Evolutionary conservation across 331 rosid genomes (phyloP).

Genomic region (Erythrophleum ivorense): DNA sequence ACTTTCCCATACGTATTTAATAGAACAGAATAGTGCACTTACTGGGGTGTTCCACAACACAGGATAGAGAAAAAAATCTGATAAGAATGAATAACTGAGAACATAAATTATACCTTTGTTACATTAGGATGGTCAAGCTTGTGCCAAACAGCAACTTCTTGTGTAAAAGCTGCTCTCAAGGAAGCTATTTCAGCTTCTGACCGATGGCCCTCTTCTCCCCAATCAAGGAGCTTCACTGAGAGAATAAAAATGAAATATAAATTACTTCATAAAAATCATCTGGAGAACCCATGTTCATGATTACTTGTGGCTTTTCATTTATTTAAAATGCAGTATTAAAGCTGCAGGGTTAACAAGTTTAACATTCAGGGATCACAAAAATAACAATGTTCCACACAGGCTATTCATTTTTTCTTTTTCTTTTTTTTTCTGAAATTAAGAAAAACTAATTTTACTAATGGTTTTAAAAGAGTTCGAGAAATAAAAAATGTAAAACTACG

Average conservation of each 20-base stretch:
- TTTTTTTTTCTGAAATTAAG: not conserved
- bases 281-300: conserved; percentile 18
- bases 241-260: conserved; percentile 44
- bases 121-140: conserved; percentile 99
- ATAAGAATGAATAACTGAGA: conserved; percentile 8
- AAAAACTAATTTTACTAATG: conserved; percentile 1
- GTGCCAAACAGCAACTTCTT: conserved; percentile 99
- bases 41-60: not conserved
- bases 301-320: conserved; percentile 32
- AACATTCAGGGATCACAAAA: conserved; percentile 13
- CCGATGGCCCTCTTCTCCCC: conserved; percentile 99
- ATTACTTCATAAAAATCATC: conserved; percentile 28
- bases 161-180: conserved; percentile 93
- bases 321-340: conserved; percentile 22
- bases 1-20: not conserved
- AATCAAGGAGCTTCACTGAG: conserved; percentile 95
- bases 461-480: conserved; percentile 34
- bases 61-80: not conserved
- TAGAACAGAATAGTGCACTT: not conserved
- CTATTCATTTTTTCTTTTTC: not conserved
- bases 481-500: conserved; percentile 40
- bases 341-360: conserved; percentile 17
- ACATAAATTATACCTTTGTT: conserved; percentile 66
- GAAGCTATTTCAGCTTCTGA: conserved; percentile 98
- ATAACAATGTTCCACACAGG: conserved; percentile 25